Evolutionary conservation across 1,284 basidiomycete species (phyloP).

Genomic region (Cryptococcus sp.): DNA sequence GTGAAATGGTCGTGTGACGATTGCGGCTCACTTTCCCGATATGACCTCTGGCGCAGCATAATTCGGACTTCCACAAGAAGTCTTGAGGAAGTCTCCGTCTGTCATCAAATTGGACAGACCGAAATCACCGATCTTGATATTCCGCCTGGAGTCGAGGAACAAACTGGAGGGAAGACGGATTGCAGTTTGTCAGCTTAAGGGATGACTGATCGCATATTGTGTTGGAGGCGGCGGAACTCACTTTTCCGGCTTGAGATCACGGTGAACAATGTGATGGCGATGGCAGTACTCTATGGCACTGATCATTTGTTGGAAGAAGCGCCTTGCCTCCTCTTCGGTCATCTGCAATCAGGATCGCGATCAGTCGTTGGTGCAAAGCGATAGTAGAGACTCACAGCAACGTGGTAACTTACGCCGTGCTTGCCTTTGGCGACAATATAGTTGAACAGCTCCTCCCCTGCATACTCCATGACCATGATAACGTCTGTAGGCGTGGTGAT

Average conservation of each 20-base stretch:
- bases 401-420: slow-evolving; percentile 41
- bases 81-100: slow-evolving; percentile 92
- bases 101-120: slow-evolving; percentile 91
- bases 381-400: not conserved
- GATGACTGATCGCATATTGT: not conserved
- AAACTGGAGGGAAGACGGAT: slow-evolving; percentile 41
- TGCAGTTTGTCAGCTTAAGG: not conserved
- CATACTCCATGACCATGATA: slow-evolving; percentile 93
- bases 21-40: slow-evolving; percentile 65
- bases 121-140: slow-evolving; percentile 93
- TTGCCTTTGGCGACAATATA: slow-evolving; percentile 85
- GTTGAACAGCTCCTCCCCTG: slow-evolving; percentile 91
- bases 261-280: slow-evolving; percentile 89
- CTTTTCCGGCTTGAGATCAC: slow-evolving; percentile 95
- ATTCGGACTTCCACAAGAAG: slow-evolving; percentile 92
- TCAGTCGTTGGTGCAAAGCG: not conserved
- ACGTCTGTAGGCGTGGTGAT: slow-evolving; percentile 91
- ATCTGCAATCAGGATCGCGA: slow-evolving; percentile 60
- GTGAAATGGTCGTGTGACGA: not conserved
- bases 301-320: slow-evolving; percentile 96
- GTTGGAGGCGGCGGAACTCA: slow-evolving; percentile 60
- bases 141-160: slow-evolving; percentile 58
- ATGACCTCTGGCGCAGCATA: slow-evolving; percentile 97
- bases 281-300: slow-evolving; percentile 95
- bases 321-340: slow-evolving; percentile 77